Conservation (phyloP, 371 early-diverging fungal species). For the Mucor irregularis region DNA sequence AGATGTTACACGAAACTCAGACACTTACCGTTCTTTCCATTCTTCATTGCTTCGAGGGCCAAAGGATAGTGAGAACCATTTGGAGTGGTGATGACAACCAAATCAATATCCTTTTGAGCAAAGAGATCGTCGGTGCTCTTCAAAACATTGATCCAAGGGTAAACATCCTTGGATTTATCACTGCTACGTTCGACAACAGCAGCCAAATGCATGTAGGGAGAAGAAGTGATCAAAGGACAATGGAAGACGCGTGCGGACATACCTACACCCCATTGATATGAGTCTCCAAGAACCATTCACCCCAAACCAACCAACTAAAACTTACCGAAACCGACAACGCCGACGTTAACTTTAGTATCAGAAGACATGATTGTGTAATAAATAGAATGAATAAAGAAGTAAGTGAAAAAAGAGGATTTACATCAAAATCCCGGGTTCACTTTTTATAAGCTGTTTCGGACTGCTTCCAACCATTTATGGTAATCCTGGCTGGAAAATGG, state of each 20-base stretch:
- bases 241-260: constrained; percentile 61
- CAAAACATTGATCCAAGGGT: constrained; percentile 55
- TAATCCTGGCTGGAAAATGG: too few relatives aligned
- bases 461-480: too few relatives aligned
- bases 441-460: too few relatives aligned
- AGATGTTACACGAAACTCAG: too few relatives aligned
- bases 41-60: constrained; percentile 61
- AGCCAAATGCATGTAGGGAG: constrained; percentile 52
- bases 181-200: constrained; percentile 63
- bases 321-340: constrained; percentile 75
- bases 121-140: constrained; percentile 60
- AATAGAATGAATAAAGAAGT: too few relatives aligned
- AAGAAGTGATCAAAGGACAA: constrained; percentile 65
- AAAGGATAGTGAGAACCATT: constrained; percentile 67
- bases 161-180: constrained; percentile 41
- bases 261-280: constrained; percentile 16
- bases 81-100: constrained; percentile 77
- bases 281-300: background rate
- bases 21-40: constrained; percentile 69
- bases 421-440: too few relatives aligned
- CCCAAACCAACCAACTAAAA: background rate
- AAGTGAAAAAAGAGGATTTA: too few relatives aligned
- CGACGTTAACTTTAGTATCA: constrained; percentile 57
- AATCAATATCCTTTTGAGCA: constrained; percentile 53
- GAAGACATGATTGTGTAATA: too few relatives aligned